These are phyloP conservation scores for Dactylella cylindrospora DNA, from an alignment of 2,329 filamentous ascomycete species.

Conservation along the genomic window DNA sequence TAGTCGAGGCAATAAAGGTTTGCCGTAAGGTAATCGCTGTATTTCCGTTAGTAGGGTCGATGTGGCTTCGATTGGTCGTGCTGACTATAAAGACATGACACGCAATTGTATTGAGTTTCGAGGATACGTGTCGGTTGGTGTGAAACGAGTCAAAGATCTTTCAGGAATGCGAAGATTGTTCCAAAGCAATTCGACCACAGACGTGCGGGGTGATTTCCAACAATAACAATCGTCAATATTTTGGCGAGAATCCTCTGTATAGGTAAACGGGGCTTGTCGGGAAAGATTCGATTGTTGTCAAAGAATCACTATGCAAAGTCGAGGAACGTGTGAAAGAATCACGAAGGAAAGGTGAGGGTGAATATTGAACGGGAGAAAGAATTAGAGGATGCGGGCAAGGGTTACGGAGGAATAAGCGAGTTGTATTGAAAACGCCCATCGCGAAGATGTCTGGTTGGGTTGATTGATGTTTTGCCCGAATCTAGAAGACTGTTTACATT, in stretches of 20 bases:
- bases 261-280: not conserved
- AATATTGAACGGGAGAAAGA: no score
- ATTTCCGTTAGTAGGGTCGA: constrained; percentile 17
- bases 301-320: constrained; percentile 1
- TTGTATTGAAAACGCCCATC: constrained; percentile 17
- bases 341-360: constrained; percentile 5
- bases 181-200: no score
- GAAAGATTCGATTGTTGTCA: constrained; percentile 10
- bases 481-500: constrained; percentile 7
- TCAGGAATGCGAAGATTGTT: constrained; percentile 5
- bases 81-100: constrained; percentile 42
- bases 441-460: no score
- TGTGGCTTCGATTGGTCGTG: constrained; percentile 7
- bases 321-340: not conserved
- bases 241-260: no score
- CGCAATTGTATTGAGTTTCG: constrained; percentile 12
- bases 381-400: no score
- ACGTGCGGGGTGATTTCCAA: no score
- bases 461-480: constrained; percentile 15
- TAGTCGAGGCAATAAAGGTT: not conserved
- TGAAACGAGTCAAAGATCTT: constrained; percentile 6
- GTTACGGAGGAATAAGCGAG: constrained; percentile 15
- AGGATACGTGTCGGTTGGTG: constrained; percentile 8
- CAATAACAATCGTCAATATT: no score
- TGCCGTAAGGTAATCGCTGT: constrained; percentile 3